Evolutionary conservation across 1,284 basidiomycete species (phyloP).

Genomic region (Lignosus rhinocerotis): DNA sequence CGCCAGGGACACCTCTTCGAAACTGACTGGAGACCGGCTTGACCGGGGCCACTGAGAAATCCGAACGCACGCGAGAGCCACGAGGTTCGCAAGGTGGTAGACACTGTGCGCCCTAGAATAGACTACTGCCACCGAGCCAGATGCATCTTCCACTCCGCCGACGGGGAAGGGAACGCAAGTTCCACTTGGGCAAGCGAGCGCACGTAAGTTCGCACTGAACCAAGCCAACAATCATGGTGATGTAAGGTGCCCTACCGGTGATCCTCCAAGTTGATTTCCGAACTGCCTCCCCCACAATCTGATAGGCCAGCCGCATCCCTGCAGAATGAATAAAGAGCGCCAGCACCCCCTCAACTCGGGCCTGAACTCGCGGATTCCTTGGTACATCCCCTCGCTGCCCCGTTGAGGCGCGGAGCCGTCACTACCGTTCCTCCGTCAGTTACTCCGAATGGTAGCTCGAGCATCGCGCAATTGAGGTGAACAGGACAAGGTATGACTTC

Average conservation of each 20-base stretch:
- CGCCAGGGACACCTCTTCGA: too few relatives aligned
- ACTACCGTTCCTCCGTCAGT: constrained; percentile 10
- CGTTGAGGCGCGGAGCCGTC: constrained; percentile 5
- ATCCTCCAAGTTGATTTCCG: constrained; percentile 17
- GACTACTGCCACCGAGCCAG: constrained; percentile 15
- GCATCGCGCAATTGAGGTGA: background rate
- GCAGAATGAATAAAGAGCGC: constrained; percentile 18
- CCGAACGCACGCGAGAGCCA: constrained; percentile 25
- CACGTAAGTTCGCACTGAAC: constrained; percentile 20
- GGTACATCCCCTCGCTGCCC: constrained; percentile 8
- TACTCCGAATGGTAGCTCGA: constrained; percentile 13
- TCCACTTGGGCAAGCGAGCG: constrained; percentile 18
- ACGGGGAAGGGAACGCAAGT: constrained; percentile 19
- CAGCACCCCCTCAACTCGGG: background rate
- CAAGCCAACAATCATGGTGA: constrained; percentile 14
- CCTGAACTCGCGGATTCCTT: constrained; percentile 14
- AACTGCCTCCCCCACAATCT: constrained; percentile 14
- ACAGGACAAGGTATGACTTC: constrained; percentile 17
- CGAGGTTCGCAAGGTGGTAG: constrained; percentile 19
- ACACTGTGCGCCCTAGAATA: constrained; percentile 11
- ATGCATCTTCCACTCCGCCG: constrained; percentile 16
- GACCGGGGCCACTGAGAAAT: constrained; percentile 18
- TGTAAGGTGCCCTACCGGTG: constrained; percentile 18
- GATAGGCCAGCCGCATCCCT: constrained; percentile 11
- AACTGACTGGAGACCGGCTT: constrained; percentile 10